phyloP scores from a whole-genome alignment of 306 rosid species.

The Vigna nakashimae region DNA sequence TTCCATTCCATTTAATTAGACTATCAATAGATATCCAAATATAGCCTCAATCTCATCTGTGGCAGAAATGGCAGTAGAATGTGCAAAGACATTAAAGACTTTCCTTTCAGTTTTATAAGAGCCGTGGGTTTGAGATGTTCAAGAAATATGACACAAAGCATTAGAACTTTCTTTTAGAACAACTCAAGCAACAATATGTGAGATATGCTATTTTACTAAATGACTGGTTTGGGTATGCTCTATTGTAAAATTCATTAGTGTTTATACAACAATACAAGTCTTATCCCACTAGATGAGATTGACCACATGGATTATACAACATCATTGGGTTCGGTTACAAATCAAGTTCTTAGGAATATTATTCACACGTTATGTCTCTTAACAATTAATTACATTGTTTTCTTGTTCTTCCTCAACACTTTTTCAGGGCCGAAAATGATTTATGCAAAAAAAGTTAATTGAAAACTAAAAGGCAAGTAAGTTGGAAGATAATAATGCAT shows the following conservation, averaged over 20 bases:
- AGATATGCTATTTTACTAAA: background rate
- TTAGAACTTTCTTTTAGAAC: background rate
- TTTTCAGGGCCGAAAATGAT: too few species aligned
- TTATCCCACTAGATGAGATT: background rate
- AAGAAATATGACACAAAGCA: slow-evolving; percentile 2
- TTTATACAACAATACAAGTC: background rate
- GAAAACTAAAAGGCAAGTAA: background rate
- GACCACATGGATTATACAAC: background rate
- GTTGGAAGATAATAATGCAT: background rate
- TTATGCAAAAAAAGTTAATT: background rate
- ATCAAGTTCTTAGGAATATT: background rate
- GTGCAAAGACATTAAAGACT: slow-evolving; percentile 3
- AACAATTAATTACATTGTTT: background rate
- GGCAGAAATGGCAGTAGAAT: slow-evolving; percentile 8
- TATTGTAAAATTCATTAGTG: slow-evolving; percentile 3
- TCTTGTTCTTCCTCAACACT: too few species aligned
- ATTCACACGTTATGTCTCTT: background rate
- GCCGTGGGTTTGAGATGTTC: background rate
- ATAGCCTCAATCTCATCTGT: background rate
- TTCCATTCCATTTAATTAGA: background rate
- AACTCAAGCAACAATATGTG: background rate
- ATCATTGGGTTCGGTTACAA: background rate
- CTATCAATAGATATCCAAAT: background rate
- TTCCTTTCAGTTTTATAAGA: slow-evolving; percentile 19
- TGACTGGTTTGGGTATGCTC: slow-evolving; percentile 1